Conservation (phyloP, 306 rosid genomes). For the Vigna reflexopilosa region DNA sequence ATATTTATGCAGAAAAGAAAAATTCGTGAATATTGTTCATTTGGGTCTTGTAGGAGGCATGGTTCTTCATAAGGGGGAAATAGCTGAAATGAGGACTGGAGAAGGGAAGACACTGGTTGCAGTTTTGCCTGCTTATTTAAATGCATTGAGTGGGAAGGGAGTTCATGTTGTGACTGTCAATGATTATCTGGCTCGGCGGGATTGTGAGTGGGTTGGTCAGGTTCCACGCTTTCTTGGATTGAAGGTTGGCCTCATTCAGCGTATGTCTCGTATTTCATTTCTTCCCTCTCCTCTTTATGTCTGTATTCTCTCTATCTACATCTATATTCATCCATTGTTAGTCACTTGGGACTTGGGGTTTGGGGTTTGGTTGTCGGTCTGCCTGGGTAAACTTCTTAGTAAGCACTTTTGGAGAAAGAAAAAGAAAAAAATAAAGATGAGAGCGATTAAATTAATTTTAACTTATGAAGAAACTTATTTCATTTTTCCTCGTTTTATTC, state of each 20-base stretch:
- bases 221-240: slow-evolving; percentile 98
- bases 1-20: neutral
- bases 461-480: too few species aligned
- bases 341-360: slow-evolving; percentile 26
- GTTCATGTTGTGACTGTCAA: slow-evolving; percentile 97
- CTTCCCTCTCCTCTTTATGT: neutral
- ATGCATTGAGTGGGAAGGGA: slow-evolving; percentile 90
- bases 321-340: slow-evolving; percentile 24
- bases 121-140: slow-evolving; percentile 92
- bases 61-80: slow-evolving; percentile 98
- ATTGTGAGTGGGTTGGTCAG: slow-evolving; percentile 99
- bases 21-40: slow-evolving; percentile 18
- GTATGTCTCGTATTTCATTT: slow-evolving; percentile 70
- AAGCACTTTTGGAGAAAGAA: too few species aligned
- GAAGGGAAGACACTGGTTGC: slow-evolving; percentile 99
- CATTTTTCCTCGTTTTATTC: too few species aligned
- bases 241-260: slow-evolving; percentile 99
- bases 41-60: slow-evolving; percentile 74
- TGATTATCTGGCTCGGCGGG: slow-evolving; percentile 94
- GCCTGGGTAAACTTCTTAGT: too few species aligned
- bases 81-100: slow-evolving; percentile 99
- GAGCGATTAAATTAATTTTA: too few species aligned
- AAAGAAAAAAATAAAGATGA: too few species aligned
- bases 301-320: slow-evolving; percentile 15
- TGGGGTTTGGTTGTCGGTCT: neutral